phyloP scores from a whole-genome alignment of 148 eudicot genomes.

The Talinum fruticosum region DNA sequence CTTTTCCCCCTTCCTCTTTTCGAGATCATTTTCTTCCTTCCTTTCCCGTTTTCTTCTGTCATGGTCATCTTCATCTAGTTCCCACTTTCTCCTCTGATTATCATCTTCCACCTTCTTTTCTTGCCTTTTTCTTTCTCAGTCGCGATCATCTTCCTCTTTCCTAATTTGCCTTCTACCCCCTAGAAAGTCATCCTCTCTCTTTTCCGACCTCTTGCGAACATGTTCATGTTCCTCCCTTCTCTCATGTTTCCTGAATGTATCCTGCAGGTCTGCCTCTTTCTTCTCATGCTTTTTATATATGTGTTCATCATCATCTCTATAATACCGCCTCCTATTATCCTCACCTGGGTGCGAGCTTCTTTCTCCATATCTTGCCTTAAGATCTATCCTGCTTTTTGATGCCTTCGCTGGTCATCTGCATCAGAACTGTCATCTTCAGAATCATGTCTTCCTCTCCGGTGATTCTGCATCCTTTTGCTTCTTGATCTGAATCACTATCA shows the following conservation, averaged over 20 bases:
- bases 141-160: neutral
- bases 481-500: conserved; percentile 25
- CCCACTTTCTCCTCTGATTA: neutral
- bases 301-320: conserved; percentile 21
- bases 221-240: conserved; percentile 5
- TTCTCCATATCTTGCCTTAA: conserved; percentile 19
- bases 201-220: neutral
- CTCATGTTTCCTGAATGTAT: conserved; percentile 7
- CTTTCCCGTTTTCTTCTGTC: conserved; percentile 22
- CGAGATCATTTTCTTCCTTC: neutral
- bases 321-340: conserved; percentile 11
- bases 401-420: conserved; percentile 16
- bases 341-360: conserved; percentile 1
- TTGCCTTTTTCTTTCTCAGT: neutral
- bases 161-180: neutral
- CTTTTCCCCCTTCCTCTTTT: conserved; percentile 18
- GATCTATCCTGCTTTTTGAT: conserved; percentile 28
- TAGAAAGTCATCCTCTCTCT: conserved; percentile 2
- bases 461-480: conserved; percentile 19
- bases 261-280: neutral
- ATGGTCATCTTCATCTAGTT: conserved; percentile 18
- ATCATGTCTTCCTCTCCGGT: conserved; percentile 27
- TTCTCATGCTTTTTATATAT: conserved; percentile 6
- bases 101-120: neutral
- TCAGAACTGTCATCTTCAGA: conserved; percentile 30